Base-by-base conservation (phyloP, 352 stramenopile genomes). In the Pythium aquatile region DNA sequence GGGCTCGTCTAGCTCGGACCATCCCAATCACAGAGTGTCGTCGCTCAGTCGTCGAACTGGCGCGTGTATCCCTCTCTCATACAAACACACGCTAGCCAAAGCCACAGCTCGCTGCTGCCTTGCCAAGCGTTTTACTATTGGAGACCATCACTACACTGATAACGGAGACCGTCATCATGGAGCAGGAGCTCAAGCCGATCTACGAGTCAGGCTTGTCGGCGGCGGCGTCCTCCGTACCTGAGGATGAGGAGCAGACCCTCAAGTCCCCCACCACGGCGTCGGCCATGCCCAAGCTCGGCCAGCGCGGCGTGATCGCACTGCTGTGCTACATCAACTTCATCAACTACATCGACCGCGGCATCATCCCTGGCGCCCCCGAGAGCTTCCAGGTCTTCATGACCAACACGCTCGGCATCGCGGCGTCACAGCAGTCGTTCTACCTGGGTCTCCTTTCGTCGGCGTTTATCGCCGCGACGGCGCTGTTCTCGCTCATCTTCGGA, bases 321-420 rank as follows among this genome's bases (percentile, higher is more conserved):
- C 78, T 97, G n/a, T 94, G 84, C 65, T 74, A 79, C 52, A 96
- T 96, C 66, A 98, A 98, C 69, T 67, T 98, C n/a, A 71, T 97
- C 52, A 98, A 97, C 72, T 98, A 98, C 78, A 74, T 98, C 42
- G 94, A 98, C 77, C 89, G 95, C 42, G 91, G 93, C 28, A 98
- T 99, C 60, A 98, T 98, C 56, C 89, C 96, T 0, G 96, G 96
- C 13, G 89, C 93, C 0, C 87, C 88, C 28, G 78, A 96, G 63
- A 87, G 97, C 66, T 98, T 98, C 69, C 86, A 96, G 63, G 79
- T 80, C 39, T 99, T 98, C 66, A 96, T 98, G 63, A 80, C 79
- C 14, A 55, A 76, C 28, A 92, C 89, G 28, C 73, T 90, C 16
- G 68, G 84, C 47, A 73, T 90, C 28, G 78, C 74, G 14, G 73